Conservation (phyloP, 78 protist species). For the Bodo saltans region DNA sequence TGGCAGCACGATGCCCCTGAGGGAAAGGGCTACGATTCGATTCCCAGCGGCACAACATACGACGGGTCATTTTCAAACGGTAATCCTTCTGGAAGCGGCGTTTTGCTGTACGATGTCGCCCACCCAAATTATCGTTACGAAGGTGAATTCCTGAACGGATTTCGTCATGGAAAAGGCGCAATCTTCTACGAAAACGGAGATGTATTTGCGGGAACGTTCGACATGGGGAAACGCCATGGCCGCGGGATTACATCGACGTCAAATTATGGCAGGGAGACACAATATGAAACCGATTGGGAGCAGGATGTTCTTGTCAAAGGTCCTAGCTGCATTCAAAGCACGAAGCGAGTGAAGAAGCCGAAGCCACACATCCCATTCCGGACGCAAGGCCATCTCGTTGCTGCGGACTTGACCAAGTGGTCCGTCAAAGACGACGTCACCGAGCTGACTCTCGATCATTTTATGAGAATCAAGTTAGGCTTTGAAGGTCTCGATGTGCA, state of each 20-base stretch:
- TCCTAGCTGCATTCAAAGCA: background rate
- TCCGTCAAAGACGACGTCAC: background rate
- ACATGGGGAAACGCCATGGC: slow-evolving; percentile 28
- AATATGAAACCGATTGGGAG: background rate
- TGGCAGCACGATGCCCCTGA: slow-evolving; percentile 43
- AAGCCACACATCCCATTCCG: background rate
- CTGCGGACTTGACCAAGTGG: slow-evolving; percentile 36
- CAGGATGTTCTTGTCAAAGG: background rate
- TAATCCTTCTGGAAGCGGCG: background rate
- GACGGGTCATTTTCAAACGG: background rate
- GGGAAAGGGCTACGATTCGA: slow-evolving; percentile 42
- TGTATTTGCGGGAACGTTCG: slow-evolving; percentile 5
- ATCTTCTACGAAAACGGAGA: slow-evolving; percentile 29
- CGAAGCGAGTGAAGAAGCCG: background rate
- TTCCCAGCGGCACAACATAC: background rate
- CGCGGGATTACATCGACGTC: background rate
- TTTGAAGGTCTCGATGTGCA: slow-evolving; percentile 12
- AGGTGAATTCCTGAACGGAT: slow-evolving; percentile 36
- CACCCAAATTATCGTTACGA: slow-evolving; percentile 23
- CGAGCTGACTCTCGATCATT: background rate
- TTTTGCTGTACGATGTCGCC: background rate
- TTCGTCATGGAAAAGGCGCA: slow-evolving; percentile 21
- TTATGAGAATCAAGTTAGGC: slow-evolving; percentile 1
- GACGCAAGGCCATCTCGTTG: background rate
- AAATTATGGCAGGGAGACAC: background rate